Base-by-base conservation (phyloP, 2,329 filamentous ascomycete species). In the Claviceps fusiformis region DNA sequence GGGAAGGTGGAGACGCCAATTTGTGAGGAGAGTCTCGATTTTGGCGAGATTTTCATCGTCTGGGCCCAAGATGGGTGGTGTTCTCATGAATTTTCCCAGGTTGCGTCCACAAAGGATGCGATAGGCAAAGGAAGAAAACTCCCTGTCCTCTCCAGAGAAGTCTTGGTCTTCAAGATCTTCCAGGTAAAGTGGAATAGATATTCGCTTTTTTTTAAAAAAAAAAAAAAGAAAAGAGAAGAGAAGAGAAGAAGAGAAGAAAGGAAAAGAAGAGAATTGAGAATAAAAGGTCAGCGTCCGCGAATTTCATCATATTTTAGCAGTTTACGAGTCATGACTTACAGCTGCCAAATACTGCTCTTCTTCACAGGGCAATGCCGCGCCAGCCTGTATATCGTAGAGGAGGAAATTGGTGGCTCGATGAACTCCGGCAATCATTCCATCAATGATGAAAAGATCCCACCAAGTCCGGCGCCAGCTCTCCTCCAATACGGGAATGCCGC, bases 381-480 rank as follows among this genome's bases (percentile, higher is more conserved):
- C 82, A 15, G 81, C 77, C 6, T 74, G 69, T 8, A 90, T 76
- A 54, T 85, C 81, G 60, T 82, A 87, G 29, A 88, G 75, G n/a
- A 78, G 69, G 66, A 88, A 87, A 55, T 81, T 85, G 46, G 86
- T 85, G 58, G 81, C 79, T 13, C 83, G 79, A 61, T 87, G 87
- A 60, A 95, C 83, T 3, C 87, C 88, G 5, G 89, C 87, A 60
- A 95, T 78, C 78, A 95, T 86, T 54, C 86, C 88, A 65, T 95
- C 89, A 15, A 89, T 79, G n/a, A 88, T 79, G 64, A 85, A 92
- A 4, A 82, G 65, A 58, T 82, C 89, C 91, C 91, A 96, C 90
- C 90, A 96, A 1, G 90, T 96, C 56, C 91, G 78, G 19, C 89
- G 80, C 80, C 89, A 86, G 66, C 85, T 88, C 68, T 96, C 91